Conservation (phyloP, 768 basidiomycete genomes). For the Rhizopogon vinicolor region DNA sequence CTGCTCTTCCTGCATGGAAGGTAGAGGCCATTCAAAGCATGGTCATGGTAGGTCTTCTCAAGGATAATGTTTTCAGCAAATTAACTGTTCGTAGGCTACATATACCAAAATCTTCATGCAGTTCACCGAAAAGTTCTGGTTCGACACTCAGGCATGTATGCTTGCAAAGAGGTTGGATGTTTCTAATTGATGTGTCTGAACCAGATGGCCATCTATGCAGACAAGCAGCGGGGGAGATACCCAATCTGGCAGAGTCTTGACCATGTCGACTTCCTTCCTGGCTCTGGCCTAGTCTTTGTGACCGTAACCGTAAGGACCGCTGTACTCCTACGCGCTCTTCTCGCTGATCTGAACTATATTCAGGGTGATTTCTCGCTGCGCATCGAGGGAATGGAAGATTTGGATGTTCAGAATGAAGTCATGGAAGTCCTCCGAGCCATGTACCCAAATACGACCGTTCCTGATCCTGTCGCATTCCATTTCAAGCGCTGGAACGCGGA, state of each 20-base stretch:
- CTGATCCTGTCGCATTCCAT: constrained; percentile 51
- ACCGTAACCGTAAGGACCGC: constrained; percentile 20
- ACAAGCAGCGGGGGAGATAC: constrained; percentile 53
- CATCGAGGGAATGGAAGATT: constrained; percentile 47
- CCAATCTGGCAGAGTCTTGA: constrained; percentile 68
- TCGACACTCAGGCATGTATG: constrained; percentile 34
- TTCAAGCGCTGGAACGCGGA: constrained; percentile 52
- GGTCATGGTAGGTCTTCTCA: constrained; percentile 41
- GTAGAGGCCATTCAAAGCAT: constrained; percentile 58
- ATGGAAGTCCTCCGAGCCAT: constrained; percentile 53
- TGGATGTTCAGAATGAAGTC: constrained; percentile 46
- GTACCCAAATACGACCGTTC: constrained; percentile 52
- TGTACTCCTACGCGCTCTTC: too few relatives aligned
- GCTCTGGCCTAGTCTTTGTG: constrained; percentile 42
- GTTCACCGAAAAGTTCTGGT: constrained; percentile 61
- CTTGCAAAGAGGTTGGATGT: too few relatives aligned
- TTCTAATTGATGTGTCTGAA: neutral
- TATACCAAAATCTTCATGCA: constrained; percentile 69
- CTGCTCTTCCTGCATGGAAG: constrained; percentile 55
- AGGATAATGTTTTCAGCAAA: neutral
- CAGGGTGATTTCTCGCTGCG: constrained; percentile 61
- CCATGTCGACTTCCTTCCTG: constrained; percentile 51
- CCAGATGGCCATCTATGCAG: constrained; percentile 49
- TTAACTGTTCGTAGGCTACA: constrained; percentile 31
- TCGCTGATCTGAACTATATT: neutral